Conservation (phyloP, 2,329 filamentous ascomycete genomes). For the Fusarium sp. region DNA sequence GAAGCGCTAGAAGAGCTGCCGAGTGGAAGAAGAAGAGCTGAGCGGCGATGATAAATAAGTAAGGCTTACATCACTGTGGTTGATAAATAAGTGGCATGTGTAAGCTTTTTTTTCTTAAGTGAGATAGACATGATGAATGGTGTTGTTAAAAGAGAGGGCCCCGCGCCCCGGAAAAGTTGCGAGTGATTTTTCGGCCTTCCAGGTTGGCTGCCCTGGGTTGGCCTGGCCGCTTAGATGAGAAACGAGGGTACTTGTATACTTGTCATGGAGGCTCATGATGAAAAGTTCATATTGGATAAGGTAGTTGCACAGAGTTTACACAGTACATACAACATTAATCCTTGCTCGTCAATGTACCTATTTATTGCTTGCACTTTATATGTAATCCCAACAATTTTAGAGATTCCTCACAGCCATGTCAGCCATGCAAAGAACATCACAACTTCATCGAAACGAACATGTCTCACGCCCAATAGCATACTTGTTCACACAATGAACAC, state of each 20-base stretch:
- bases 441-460: not conserved
- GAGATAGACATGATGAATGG: conserved; percentile 11
- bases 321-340: conserved; percentile 7
- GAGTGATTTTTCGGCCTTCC: conserved; percentile 36
- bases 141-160: conserved; percentile 17
- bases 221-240: conserved; percentile 34
- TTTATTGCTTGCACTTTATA: not conserved
- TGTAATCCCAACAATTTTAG: not conserved
- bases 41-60: conserved; percentile 15
- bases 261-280: conserved; percentile 2
- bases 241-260: conserved; percentile 20
- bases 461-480: not conserved
- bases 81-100: conserved; percentile 13
- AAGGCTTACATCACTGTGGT: conserved; percentile 8
- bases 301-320: conserved; percentile 18
- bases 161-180: conserved; percentile 39
- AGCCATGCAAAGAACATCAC: not conserved
- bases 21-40: conserved; percentile 61
- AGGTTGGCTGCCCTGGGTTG: conserved; percentile 9
- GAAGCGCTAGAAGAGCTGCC: conserved; percentile 57
- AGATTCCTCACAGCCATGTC: not conserved
- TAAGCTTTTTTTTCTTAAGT: conserved; percentile 12
- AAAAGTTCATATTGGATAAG: conserved; percentile 11
- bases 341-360: not conserved
- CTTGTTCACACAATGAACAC: not conserved